phyloP scores from a whole-genome alignment of 768 basidiomycete genomes.

The Infundibulicybe gibba region DNA sequence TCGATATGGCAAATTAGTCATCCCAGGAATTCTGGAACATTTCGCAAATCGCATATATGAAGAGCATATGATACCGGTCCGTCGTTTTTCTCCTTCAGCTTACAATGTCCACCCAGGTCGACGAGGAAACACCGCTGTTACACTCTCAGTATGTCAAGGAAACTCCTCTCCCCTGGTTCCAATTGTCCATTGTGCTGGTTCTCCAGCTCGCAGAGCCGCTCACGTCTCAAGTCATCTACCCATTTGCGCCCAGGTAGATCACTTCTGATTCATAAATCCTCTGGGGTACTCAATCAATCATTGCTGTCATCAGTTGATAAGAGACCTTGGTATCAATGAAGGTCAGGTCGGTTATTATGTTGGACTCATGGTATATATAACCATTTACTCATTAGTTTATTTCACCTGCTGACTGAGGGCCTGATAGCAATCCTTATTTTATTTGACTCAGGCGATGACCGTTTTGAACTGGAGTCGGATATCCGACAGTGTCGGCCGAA shows the following conservation, averaged over 20 bases:
- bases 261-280: not conserved
- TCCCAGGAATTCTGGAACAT: too few species aligned
- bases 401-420: not conserved
- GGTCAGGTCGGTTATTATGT: slow-evolving; percentile 74
- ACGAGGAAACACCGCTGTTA: slow-evolving; percentile 67
- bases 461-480: slow-evolving; percentile 73
- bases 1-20: too few species aligned
- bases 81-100: not conserved
- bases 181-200: slow-evolving; percentile 66
- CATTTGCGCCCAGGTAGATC: slow-evolving; percentile 63
- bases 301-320: slow-evolving; percentile 44
- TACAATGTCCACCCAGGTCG: slow-evolving; percentile 23
- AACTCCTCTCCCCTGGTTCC: slow-evolving; percentile 67
- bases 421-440: slow-evolving; percentile 72
- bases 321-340: slow-evolving; percentile 66
- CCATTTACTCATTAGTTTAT: too few species aligned
- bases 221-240: slow-evolving; percentile 72
- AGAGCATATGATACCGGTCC: too few species aligned
- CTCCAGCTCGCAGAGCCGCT: slow-evolving; percentile 78
- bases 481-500: slow-evolving; percentile 71
- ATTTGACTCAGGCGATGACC: slow-evolving; percentile 67
- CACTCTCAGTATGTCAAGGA: slow-evolving; percentile 30
- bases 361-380: slow-evolving; percentile 59
- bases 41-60: too few species aligned
- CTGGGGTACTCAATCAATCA: too few species aligned